These are phyloP conservation scores for Piper betle DNA, from an alignment of 164 flowering plant genomes.

Conservation along the genomic window DNA sequence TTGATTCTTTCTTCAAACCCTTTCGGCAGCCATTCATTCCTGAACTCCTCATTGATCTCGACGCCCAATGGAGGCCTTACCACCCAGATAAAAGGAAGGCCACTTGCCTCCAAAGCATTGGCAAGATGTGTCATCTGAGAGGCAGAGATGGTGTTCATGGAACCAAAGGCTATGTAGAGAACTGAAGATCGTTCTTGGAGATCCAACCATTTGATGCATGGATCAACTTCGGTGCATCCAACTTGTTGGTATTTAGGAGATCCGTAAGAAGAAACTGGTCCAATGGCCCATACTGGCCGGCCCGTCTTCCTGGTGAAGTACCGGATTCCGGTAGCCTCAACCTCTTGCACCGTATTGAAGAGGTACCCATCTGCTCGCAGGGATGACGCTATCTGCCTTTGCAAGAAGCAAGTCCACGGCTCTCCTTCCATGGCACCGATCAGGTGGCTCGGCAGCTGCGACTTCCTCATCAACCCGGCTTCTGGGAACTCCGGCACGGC, in stretches of 20 bases:
- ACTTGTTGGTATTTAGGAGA: background rate
- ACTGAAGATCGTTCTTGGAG: slow-evolving; percentile 31
- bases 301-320: background rate
- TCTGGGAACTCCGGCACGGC: slow-evolving; percentile 9
- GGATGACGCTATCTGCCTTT: background rate
- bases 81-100: slow-evolving; percentile 31
- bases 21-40: slow-evolving; percentile 21
- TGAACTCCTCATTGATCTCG: slow-evolving; percentile 12
- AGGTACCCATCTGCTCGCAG: slow-evolving; percentile 4
- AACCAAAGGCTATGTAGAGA: slow-evolving; percentile 46
- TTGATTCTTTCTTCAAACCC: slow-evolving; percentile 14
- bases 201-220: slow-evolving; percentile 27
- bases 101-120: slow-evolving; percentile 37
- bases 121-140: slow-evolving; percentile 46
- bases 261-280: slow-evolving; percentile 1
- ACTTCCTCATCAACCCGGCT: background rate
- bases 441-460: slow-evolving; percentile 7
- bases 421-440: background rate
- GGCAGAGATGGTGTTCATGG: slow-evolving; percentile 33
- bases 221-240: background rate
- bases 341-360: slow-evolving; percentile 6
- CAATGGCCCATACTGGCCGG: slow-evolving; percentile 10
- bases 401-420: background rate
- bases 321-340: slow-evolving; percentile 1
- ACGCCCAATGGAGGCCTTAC: slow-evolving; percentile 19